phyloP scores from a whole-genome alignment of 352 stramenopile genomes.

The Pythium biforme region DNA sequence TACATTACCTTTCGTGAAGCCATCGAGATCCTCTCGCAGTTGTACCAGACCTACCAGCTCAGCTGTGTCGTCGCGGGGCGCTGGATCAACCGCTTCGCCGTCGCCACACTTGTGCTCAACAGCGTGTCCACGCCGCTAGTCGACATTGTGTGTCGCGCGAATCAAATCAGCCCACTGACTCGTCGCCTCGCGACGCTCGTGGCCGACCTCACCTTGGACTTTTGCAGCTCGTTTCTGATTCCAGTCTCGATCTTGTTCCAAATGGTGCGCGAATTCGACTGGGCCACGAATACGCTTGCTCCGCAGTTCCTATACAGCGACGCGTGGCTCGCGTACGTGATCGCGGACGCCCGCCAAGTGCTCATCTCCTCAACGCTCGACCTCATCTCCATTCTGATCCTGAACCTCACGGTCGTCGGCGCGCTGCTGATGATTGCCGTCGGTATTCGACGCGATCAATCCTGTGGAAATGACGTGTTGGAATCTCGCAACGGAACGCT shows the following conservation, averaged over 20 bases:
- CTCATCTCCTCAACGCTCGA: conserved; percentile 2
- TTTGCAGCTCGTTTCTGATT: conserved; percentile 22
- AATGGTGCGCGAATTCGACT: conserved; percentile 5
- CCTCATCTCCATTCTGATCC: not conserved
- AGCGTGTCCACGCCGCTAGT: conserved; percentile 1
- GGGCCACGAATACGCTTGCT: not conserved
- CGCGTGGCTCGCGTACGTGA: conserved; percentile 3
- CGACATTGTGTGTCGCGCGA: not conserved
- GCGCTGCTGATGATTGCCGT: not conserved
- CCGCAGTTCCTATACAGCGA: conserved; percentile 9
- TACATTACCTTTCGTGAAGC: conserved; percentile 8
- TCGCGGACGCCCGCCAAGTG: not conserved
- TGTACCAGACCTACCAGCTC: conserved; percentile 20
- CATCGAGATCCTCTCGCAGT: conserved; percentile 19
- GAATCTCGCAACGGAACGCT: too few relatives aligned
- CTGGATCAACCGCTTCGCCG: conserved; percentile 21
- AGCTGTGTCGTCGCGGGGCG: conserved; percentile 3
- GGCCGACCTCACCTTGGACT: conserved; percentile 15
- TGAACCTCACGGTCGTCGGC: conserved; percentile 1
- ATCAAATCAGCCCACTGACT: not conserved
- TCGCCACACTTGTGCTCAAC: conserved; percentile 9
- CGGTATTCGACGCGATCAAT: conserved; percentile 1
- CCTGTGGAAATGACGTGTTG: not conserved
- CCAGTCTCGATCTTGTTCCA: conserved; percentile 15
- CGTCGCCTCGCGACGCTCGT: conserved; percentile 6